These are phyloP conservation scores for Pterocarpus santalinus DNA, from an alignment of 306 rosid species.

Conservation along the genomic window DNA sequence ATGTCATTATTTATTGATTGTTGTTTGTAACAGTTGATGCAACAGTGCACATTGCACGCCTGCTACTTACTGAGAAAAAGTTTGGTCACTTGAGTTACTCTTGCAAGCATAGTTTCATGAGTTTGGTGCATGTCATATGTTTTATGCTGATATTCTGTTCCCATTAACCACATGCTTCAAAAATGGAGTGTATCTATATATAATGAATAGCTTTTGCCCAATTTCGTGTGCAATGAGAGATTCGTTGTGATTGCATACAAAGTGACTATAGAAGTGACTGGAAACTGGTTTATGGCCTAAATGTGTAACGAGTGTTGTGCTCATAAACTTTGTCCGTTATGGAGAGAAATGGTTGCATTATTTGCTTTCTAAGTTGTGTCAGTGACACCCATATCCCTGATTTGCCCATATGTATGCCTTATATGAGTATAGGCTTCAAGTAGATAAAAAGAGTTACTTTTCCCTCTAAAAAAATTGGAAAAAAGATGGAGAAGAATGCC, in stretches of 20 bases:
- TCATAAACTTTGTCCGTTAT: background rate
- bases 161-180: constrained; percentile 6
- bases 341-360: constrained; percentile 9
- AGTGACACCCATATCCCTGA: background rate
- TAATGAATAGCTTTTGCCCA: constrained; percentile 29
- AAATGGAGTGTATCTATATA: background rate
- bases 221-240: constrained; percentile 14
- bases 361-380: constrained; percentile 12
- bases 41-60: constrained; percentile 1
- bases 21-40: constrained; percentile 19
- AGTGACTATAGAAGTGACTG: constrained; percentile 27
- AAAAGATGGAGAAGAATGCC: background rate
- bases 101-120: constrained; percentile 18
- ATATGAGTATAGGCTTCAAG: background rate
- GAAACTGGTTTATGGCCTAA: constrained; percentile 29
- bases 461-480: background rate
- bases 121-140: constrained; percentile 11
- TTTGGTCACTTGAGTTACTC: constrained; percentile 29
- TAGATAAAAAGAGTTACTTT: background rate
- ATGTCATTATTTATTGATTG: background rate
- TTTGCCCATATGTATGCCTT: constrained; percentile 2
- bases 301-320: constrained; percentile 24
- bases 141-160: constrained; percentile 18
- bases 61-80: constrained; percentile 23
- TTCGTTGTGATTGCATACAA: constrained; percentile 12